Evolutionary conservation across 108 stramenopile species (phyloP).

Genomic region (Discostella stelligeroides): DNA sequence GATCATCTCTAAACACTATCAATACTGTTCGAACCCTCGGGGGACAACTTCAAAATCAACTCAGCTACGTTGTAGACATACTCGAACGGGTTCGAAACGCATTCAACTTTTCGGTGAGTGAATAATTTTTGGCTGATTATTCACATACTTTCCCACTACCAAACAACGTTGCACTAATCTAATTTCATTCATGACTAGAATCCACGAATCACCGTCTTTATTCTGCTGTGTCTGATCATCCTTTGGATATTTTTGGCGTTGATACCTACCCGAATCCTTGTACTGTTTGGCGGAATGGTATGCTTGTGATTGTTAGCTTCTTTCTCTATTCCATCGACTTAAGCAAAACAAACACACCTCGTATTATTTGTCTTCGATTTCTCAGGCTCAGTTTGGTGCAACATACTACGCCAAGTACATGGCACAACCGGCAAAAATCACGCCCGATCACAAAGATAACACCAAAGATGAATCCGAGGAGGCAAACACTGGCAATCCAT

Average conservation of each 20-base stretch:
- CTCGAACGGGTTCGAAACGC: constrained; percentile 68
- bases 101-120: constrained; percentile 79
- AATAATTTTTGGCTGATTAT: background rate
- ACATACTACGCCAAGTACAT: constrained; percentile 57
- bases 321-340: background rate
- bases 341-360: background rate
- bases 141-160: background rate
- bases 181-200: constrained; percentile 14
- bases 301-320: background rate
- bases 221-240: constrained; percentile 33
- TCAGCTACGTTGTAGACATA: constrained; percentile 67
- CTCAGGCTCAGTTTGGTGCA: constrained; percentile 54
- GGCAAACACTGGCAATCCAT: constrained; percentile 35
- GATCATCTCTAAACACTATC: constrained; percentile 71
- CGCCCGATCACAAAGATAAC: constrained; percentile 14
- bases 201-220: constrained; percentile 45
- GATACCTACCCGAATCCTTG: constrained; percentile 48
- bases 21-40: constrained; percentile 75
- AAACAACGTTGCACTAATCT: background rate
- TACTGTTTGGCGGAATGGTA: constrained; percentile 55
- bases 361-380: background rate
- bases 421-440: constrained; percentile 16
- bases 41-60: constrained; percentile 68
- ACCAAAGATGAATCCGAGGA: constrained; percentile 15
- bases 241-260: constrained; percentile 47